A percentile compares a stretch with the other conserved stretches of the same genome.
phyloP scores from a whole-genome alignment of 352 stramenopile genomes.

The Saprolegnia parasitica region DNA sequence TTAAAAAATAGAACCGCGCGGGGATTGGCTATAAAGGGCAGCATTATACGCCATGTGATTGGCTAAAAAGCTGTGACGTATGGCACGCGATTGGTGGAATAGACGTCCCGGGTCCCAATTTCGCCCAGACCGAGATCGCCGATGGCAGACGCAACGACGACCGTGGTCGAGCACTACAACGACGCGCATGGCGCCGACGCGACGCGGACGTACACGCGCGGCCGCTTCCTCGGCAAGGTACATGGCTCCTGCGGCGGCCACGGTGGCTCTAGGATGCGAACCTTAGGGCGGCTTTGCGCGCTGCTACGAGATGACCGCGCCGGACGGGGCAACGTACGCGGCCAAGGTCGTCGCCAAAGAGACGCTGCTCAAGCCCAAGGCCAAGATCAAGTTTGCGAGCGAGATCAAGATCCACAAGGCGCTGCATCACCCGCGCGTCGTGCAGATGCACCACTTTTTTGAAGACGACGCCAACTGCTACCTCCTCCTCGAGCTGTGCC shows the following conservation, averaged over 20 bases:
- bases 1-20: no score
- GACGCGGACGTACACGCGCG: conserved; percentile 4
- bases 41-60: no score
- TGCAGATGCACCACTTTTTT: conserved; percentile 98
- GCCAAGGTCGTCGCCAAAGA: conserved; percentile 98
- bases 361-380: conserved; percentile 95
- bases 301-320: conserved; percentile 94
- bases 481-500: conserved; percentile 96
- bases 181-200: background rate
- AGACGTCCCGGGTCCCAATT: background rate
- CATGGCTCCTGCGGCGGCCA: background rate
- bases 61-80: background rate
- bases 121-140: background rate
- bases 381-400: conserved; percentile 74
- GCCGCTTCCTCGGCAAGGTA: conserved; percentile 28
- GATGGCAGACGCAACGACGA: conserved; percentile 17
- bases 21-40: no score
- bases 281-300: conserved; percentile 96
- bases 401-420: conserved; percentile 99
- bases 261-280: background rate
- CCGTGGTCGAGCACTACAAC: conserved; percentile 6
- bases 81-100: conserved; percentile 8
- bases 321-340: conserved; percentile 91
- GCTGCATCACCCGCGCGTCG: conserved; percentile 92
- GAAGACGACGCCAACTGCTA: conserved; percentile 97